These are phyloP conservation scores for Jackrogersella minutella DNA, from an alignment of 495 filamentous ascomycete species.

Conservation along the genomic window DNA sequence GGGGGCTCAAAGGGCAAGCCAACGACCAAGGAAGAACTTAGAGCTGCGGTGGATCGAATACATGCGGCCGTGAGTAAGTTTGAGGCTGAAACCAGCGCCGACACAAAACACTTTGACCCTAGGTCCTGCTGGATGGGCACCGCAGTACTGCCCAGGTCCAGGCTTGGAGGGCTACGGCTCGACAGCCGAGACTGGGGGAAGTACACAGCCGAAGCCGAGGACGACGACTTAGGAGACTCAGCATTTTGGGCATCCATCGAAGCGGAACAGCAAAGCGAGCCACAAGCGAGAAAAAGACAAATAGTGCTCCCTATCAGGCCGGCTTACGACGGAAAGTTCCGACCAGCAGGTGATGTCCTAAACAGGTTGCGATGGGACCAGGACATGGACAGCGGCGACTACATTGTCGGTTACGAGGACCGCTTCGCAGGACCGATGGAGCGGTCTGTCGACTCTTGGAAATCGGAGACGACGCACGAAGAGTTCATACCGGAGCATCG, in stretches of 20 bases:
- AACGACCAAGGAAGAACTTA: conserved; percentile 43
- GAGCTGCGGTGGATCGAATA: conserved; percentile 46
- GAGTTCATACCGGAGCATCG: conserved; percentile 87
- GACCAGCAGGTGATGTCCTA: conserved; percentile 68
- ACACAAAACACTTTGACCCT: conserved; percentile 59
- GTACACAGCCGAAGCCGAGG: conserved; percentile 46
- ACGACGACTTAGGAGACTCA: conserved; percentile 41
- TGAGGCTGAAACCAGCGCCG: conserved; percentile 52
- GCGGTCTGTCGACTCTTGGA: conserved; percentile 70
- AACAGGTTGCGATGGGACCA: conserved; percentile 78
- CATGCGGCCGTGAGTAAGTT: conserved; percentile 56
- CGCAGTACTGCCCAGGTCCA: conserved; percentile 46
- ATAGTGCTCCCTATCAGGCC: conserved; percentile 10
- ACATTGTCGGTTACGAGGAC: conserved; percentile 78
- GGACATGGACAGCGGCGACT: conserved; percentile 66
- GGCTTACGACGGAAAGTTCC: conserved; percentile 46
- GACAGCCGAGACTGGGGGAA: conserved; percentile 61
- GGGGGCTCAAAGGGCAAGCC: neutral
- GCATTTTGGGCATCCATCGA: conserved; percentile 31
- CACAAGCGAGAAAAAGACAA: conserved; percentile 31
- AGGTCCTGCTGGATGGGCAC: conserved; percentile 58
- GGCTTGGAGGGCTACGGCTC: conserved; percentile 50
- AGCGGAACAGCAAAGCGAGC: conserved; percentile 6
- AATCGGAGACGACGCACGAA: conserved; percentile 78
- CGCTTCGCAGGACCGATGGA: conserved; percentile 73